Evolutionary conservation across 108 stramenopile species (phyloP), one percentile per base, ranked within the genome.

Genomic region (Fistulifera solaris): DNA sequence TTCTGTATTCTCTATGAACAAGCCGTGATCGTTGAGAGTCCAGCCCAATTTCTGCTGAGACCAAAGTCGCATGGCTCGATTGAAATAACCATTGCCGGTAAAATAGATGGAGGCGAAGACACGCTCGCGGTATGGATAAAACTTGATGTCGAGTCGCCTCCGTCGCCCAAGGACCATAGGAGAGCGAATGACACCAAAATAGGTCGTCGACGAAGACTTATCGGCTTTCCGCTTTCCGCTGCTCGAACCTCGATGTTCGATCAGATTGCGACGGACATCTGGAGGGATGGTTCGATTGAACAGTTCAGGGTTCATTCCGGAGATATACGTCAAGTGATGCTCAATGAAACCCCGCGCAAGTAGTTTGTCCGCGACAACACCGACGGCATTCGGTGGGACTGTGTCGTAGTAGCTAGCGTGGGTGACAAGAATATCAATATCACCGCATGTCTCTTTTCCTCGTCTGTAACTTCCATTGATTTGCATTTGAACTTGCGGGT

Each of bases 11-110:
- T 24, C 39, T 23, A 51, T 26, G 61, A 65, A 78, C 11, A 78
- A 41, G 19, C 79, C 79, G 42, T 73, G 68, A 39, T 80, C 79
- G 52, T 66, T 73, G 18, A 80, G 43, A 8, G 25, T 61, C 44
- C 39, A 57, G 16, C 59, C 52, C 28, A 52, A 57, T 10, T 56
- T 57, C 19, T 60, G 58, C 1, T 19, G 59, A 10, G 79, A 61
- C 64, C 66, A 80, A 12, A 80, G 52, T 0, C 79, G 44, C 68
- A 80, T 80, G 11, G 65, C 58, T 49, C 80, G 40, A 46, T 81
- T 81, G 70, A 81, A 77, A 23, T 49, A 72, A 2, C 76, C 76
- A 61, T 68, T 69, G 19, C 80, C 80, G 22, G 80, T 81, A 40
- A 81, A 81, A 49, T 81, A 77, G 2, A 81, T 49, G 11, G 58